phyloP scores from a whole-genome alignment of 169 alveolate genomes.

The Perkinsus chesapeaki region DNA sequence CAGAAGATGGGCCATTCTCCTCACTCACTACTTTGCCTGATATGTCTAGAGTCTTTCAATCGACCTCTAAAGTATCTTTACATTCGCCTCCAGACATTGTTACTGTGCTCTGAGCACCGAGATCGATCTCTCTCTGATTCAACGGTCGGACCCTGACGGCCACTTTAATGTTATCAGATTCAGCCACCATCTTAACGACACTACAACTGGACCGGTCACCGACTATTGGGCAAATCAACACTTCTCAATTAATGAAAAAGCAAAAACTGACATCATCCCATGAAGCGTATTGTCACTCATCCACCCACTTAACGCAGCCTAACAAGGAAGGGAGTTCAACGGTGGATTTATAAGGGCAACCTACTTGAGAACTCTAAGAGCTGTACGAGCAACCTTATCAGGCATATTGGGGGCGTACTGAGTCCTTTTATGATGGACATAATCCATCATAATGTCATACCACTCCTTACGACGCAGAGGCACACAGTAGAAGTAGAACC shows the following conservation, averaged over 20 bases:
- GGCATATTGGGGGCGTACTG: neutral
- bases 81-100: neutral
- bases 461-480: neutral
- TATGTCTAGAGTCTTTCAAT: neutral
- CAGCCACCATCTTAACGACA: neutral
- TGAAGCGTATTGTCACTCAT: neutral
- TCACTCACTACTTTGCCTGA: neutral
- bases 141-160: constrained; percentile 9
- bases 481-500: neutral
- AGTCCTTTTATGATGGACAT: neutral
- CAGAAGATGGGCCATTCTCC: neutral
- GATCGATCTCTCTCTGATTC: constrained; percentile 2
- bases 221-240: neutral
- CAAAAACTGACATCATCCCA: neutral
- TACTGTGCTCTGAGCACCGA: neutral
- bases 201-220: neutral
- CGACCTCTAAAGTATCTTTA: neutral
- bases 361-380: neutral
- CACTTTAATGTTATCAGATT: constrained; percentile 8
- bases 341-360: neutral
- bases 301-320: neutral
- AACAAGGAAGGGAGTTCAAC: neutral
- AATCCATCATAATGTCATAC: neutral
- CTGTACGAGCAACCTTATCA: neutral
- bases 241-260: neutral